Evolutionary conservation across 164 flowering plant species (phyloP).

Genomic region (Hamamelis virginiana): DNA sequence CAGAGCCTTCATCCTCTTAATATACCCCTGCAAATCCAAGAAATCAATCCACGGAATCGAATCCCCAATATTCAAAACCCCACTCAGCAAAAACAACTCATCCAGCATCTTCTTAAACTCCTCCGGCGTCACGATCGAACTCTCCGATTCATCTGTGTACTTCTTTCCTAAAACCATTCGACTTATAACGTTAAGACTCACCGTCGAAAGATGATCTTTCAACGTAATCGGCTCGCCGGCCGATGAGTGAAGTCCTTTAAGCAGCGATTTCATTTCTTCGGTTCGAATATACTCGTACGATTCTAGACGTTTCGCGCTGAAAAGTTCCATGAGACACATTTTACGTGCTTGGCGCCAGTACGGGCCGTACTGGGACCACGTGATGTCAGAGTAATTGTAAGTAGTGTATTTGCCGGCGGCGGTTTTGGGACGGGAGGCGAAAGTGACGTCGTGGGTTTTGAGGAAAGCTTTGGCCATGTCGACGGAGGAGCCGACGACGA

Average conservation of each 20-base stretch:
- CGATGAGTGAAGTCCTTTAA: constrained; percentile 22
- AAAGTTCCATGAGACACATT: constrained; percentile 67
- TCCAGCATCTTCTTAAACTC: constrained; percentile 63
- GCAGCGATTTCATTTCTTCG: constrained; percentile 44
- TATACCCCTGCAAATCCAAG: constrained; percentile 52
- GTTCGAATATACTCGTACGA: constrained; percentile 63
- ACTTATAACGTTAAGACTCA: constrained; percentile 67
- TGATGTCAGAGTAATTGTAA: constrained; percentile 67
- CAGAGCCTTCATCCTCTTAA: constrained; percentile 59
- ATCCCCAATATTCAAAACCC: constrained; percentile 56
- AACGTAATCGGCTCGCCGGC: constrained; percentile 16
- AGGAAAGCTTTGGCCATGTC: constrained; percentile 60
- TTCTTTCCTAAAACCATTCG: constrained; percentile 75
- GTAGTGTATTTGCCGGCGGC: constrained; percentile 76
- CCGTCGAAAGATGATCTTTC: constrained; percentile 46
- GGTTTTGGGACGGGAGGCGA: constrained; percentile 61
- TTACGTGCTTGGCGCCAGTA: constrained; percentile 78
- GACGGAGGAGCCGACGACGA: constrained; percentile 69
- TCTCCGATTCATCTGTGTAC: constrained; percentile 38
- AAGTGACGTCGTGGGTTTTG: constrained; percentile 61
- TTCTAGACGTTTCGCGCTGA: constrained; percentile 58
- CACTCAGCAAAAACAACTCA: constrained; percentile 47
- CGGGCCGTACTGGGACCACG: constrained; percentile 76
- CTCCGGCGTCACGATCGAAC: constrained; percentile 41
- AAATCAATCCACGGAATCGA: constrained; percentile 58